Conservation (phyloP, 352 stramenopile species). For the Phytophthora constricta region DNA sequence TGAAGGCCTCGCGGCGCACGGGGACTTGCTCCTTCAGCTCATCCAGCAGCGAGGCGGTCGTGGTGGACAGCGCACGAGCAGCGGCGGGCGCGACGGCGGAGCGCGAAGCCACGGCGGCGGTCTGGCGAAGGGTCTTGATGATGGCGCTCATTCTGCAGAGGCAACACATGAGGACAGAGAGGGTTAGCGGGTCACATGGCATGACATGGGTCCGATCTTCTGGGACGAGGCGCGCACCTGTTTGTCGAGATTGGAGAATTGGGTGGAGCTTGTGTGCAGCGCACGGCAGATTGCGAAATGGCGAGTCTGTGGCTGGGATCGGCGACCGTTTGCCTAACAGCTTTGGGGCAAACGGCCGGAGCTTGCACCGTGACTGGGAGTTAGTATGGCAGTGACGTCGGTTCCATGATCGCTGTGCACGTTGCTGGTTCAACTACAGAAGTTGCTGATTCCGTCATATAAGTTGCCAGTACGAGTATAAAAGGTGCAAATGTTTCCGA, state of each 20-base stretch:
- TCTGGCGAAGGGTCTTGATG: conserved; percentile 69
- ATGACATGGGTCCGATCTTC: no score
- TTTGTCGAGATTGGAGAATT: neutral
- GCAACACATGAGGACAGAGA: no score
- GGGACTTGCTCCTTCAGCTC: conserved; percentile 92
- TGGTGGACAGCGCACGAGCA: conserved; percentile 72
- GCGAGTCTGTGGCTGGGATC: conserved; percentile 28
- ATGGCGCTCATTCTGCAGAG: conserved; percentile 73
- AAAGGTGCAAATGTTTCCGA: no score
- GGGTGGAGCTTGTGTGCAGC: conserved; percentile 14
- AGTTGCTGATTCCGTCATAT: no score
- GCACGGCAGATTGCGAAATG: conserved; percentile 47
- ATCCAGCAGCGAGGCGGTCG: conserved; percentile 73
- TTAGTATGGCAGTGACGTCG: no score
- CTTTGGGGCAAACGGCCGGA: no score
- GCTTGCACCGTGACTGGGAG: no score
- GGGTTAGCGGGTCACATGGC: no score
- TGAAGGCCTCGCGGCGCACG: conserved; percentile 92
- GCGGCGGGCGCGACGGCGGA: conserved; percentile 37
- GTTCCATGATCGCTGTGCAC: no score
- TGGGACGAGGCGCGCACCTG: no score
- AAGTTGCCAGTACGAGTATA: no score
- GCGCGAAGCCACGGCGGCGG: conserved; percentile 46
- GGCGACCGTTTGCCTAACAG: conserved; percentile 25
- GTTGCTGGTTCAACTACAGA: no score